Evolutionary conservation across 2,329 filamentous ascomycete species (phyloP), one percentile per base, ranked within the genome.

Genomic region (Alternaria hordeiaustralica): DNA sequence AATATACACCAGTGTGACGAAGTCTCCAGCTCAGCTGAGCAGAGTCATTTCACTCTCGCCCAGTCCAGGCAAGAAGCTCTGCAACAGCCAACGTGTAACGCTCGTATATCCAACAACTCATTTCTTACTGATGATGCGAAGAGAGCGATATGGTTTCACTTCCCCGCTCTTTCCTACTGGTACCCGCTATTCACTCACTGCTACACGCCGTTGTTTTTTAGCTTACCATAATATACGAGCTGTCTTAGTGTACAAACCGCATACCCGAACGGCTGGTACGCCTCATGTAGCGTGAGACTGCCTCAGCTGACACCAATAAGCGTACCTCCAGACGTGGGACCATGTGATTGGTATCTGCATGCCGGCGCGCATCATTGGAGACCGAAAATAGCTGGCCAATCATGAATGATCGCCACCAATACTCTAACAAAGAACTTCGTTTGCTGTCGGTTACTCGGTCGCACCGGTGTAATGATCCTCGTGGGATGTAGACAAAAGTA

Each of bases 341-440:
- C 51, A 55, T 55, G 51, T 55, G 36, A 25, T 69, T 61, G 61
- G 64, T 61, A 23, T 55, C 58, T 57, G 43, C 60, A 61, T 62
- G 50, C 53, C 53, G 10, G 56, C 55, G 55, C 60, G 62, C 47
- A 58, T 68, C 54, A 50, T 30, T 60, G 60, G 55, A 45, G 55
- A 63, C 66, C 63, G 60, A 67, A 61, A 62, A 61, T 67, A 64
- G 49, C 59, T 44, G 41, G 25, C 67, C 70, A 71, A 72, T 71
- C 41, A 64, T 12, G 12, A 3, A 51, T n/a, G 50, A 36, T 53
- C 54, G 58, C 58, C 51, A 64, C 56, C 46, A 41, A 43, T 55
- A 64, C 54, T 44, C 21, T 44, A 55, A 53, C 54, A 56, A 49
- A 49, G 54, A 51, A 62, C 43, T 63, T 67, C 64, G 55, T 56